A percentile compares a stretch with the other conserved stretches of the same genome.
phyloP scores from a whole-genome alignment of 768 basidiomycete genomes.

The Mycena belliarum region DNA sequence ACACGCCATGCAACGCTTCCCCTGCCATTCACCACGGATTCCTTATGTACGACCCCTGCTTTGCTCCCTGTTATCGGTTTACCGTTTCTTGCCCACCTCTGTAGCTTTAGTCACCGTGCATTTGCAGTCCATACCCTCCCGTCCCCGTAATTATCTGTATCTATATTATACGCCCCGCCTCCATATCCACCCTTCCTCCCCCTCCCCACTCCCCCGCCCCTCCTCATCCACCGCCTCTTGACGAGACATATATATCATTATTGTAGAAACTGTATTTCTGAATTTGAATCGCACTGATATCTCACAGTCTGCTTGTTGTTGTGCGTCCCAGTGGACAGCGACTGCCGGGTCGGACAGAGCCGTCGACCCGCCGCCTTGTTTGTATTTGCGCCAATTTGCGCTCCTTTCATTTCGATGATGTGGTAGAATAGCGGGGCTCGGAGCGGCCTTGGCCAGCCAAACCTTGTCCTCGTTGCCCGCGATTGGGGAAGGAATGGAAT shows the following conservation, averaged over 20 bases:
- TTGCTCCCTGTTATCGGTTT: not conserved
- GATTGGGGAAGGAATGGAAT: no score
- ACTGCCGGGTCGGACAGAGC: no score
- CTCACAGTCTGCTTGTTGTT: not conserved
- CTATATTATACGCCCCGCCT: slow-evolving; percentile 12
- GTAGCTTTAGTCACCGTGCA: slow-evolving; percentile 20
- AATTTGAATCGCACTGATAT: not conserved
- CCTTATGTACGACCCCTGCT: not conserved
- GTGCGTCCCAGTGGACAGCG: not conserved
- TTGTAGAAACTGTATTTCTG: slow-evolving; percentile 19
- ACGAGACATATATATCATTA: slow-evolving; percentile 10
- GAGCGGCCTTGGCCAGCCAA: no score
- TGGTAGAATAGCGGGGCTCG: no score
- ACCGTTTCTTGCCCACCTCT: slow-evolving; percentile 4
- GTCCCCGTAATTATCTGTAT: slow-evolving; percentile 22
- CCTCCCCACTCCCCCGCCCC: not conserved
- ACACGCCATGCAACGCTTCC: no score
- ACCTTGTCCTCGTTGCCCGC: no score
- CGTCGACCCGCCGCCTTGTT: no score
- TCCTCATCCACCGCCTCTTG: slow-evolving; percentile 1
- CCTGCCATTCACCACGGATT: no score
- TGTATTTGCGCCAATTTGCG: no score
- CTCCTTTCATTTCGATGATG: no score
- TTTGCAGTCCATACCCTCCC: slow-evolving; percentile 3
- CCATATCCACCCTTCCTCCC: no score